phyloP scores from a whole-genome alignment of 768 basidiomycete genomes.

The Pholiota molesta region DNA sequence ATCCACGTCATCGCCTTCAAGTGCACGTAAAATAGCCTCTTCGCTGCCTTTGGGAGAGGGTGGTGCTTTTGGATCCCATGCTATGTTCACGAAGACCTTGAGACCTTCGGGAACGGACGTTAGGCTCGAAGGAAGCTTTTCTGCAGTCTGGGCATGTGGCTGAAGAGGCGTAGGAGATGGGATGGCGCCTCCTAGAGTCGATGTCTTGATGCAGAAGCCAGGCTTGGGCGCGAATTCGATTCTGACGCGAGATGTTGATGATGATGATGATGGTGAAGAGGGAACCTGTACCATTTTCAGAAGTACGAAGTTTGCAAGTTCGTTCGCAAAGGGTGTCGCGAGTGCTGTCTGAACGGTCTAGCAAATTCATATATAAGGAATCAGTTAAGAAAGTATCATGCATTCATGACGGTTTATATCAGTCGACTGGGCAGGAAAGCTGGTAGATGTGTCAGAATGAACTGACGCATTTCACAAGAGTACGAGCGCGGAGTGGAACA shows the following conservation, averaged over 20 bases:
- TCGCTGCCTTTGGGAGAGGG: slow-evolving; percentile 65
- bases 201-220: slow-evolving; percentile 74
- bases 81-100: slow-evolving; percentile 78
- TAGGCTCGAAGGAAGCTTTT: slow-evolving; percentile 21
- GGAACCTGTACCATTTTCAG: background rate
- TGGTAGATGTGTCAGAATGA: too few relatives aligned
- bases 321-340: too few relatives aligned
- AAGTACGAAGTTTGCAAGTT: too few relatives aligned
- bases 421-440: too few relatives aligned
- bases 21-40: slow-evolving; percentile 57
- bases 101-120: slow-evolving; percentile 45
- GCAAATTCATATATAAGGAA: too few relatives aligned
- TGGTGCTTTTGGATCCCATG: slow-evolving; percentile 70
- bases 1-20: slow-evolving; percentile 50
- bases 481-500: too few relatives aligned
- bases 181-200: slow-evolving; percentile 43
- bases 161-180: slow-evolving; percentile 22
- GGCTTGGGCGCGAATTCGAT: slow-evolving; percentile 45
- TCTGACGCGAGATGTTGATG: background rate
- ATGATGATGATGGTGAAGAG: background rate
- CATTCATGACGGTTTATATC: too few relatives aligned
- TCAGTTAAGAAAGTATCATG: too few relatives aligned
- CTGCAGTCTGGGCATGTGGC: slow-evolving; percentile 10
- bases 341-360: too few relatives aligned
- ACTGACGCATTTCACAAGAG: too few relatives aligned